A percentile compares a stretch with the other conserved stretches of the same genome.
Conservation (phyloP, 352 stramenopile genomes). For the Blastocystis sp. region DNA sequence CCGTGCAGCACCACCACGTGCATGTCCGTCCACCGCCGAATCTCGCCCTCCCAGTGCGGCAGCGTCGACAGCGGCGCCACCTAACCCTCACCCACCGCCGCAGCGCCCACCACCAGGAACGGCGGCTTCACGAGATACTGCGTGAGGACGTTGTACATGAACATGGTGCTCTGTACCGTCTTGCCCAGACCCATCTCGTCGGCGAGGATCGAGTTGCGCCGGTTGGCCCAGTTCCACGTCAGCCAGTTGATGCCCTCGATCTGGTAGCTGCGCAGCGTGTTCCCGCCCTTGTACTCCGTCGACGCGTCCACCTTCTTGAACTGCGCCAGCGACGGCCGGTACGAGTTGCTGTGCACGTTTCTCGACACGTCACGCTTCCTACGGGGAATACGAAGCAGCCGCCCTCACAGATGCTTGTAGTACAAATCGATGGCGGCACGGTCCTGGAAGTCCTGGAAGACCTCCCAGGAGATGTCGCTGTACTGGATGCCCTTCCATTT, state of each 20-base stretch:
- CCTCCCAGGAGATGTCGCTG: slow-evolving; percentile 95
- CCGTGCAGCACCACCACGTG: slow-evolving; percentile 96
- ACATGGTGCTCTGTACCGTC: slow-evolving; percentile 86
- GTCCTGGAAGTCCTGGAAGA: slow-evolving; percentile 87
- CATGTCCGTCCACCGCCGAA: slow-evolving; percentile 80
- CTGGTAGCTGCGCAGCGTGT: slow-evolving; percentile 93
- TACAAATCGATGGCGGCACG: slow-evolving; percentile 81
- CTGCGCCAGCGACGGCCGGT: slow-evolving; percentile 70
- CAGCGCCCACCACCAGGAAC: slow-evolving; percentile 84
- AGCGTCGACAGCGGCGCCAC: slow-evolving; percentile 94
- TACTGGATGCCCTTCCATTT: slow-evolving; percentile 98
- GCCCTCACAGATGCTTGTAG: slow-evolving; percentile 71
- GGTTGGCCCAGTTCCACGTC: slow-evolving; percentile 94
- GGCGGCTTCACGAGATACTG: slow-evolving; percentile 86
- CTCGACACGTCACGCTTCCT: slow-evolving; percentile 54
- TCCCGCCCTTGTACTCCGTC: slow-evolving; percentile 76
- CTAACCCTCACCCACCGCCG: not conserved
- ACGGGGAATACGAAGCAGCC: not conserved
- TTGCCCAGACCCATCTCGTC: slow-evolving; percentile 89
- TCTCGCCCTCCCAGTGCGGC: slow-evolving; percentile 92
- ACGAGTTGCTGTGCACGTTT: not conserved
- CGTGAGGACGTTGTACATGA: slow-evolving; percentile 87
- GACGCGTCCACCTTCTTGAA: slow-evolving; percentile 71
- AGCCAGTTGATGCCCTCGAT: slow-evolving; percentile 98
- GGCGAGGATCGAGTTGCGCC: slow-evolving; percentile 88